These are phyloP conservation scores for Raddia distichophylla DNA, from an alignment of 176 grass and related monocot genomes.

Conservation along the genomic window DNA sequence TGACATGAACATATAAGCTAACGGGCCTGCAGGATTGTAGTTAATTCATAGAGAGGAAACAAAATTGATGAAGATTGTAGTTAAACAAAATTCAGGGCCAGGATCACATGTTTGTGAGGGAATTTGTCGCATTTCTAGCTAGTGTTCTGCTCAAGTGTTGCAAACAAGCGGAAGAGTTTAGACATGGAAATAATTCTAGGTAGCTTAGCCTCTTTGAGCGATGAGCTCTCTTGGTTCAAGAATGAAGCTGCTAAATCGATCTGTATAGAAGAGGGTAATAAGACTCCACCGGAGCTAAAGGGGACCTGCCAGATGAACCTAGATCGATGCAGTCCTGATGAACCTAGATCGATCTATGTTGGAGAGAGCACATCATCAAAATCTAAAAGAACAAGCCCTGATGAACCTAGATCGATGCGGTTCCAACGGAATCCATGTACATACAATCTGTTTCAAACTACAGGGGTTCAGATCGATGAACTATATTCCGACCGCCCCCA, in stretches of 20 bases:
- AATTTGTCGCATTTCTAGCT: conserved; percentile 64
- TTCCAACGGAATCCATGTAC: too few species aligned
- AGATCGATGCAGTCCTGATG: too few species aligned
- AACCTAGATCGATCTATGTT: too few species aligned
- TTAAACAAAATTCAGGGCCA: conserved; percentile 51
- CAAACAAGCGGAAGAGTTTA: conserved; percentile 55
- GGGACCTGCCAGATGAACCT: conserved; percentile 73
- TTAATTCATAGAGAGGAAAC: background rate
- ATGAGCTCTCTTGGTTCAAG: conserved; percentile 84
- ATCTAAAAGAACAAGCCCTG: too few species aligned
- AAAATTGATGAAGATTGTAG: background rate
- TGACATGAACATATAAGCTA: too few species aligned
- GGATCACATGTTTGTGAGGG: conserved; percentile 68
- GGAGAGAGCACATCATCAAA: too few species aligned
- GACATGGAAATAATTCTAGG: conserved; percentile 83
- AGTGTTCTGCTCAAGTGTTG: conserved; percentile 77
- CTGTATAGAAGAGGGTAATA: conserved; percentile 65
- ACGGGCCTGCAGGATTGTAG: too few species aligned
- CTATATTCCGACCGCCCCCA: too few species aligned
- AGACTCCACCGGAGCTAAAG: conserved; percentile 63
- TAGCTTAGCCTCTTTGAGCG: conserved; percentile 60
- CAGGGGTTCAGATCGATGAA: too few species aligned
- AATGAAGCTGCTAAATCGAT: conserved; percentile 81
- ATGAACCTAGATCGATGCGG: too few species aligned
- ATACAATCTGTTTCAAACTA: too few species aligned